Conservation (phyloP, 192 early-diverging fungal genomes). For the Pilaira anomala region DNA sequence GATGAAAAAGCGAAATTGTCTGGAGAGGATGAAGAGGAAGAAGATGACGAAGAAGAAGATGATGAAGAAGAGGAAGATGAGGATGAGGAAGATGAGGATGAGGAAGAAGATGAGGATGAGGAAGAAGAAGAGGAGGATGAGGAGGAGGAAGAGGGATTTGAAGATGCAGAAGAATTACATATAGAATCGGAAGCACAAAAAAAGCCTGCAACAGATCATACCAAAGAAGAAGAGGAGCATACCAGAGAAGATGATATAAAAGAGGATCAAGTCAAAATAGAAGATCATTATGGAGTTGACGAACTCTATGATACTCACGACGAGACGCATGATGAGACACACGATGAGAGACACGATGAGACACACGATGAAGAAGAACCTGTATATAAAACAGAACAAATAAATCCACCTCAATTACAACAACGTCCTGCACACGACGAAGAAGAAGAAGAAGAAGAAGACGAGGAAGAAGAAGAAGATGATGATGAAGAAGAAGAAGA, state of each 20-base stretch:
- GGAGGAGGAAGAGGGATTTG: not conserved
- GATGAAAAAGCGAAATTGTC: conserved; percentile 38
- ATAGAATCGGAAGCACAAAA: not conserved
- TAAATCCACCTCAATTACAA: too few relatives aligned
- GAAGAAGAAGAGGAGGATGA: not conserved
- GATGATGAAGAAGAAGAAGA: not conserved
- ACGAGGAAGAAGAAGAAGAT: not conserved
- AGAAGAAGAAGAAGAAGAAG: not conserved
- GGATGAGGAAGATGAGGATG: not conserved
- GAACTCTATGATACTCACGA: not conserved
- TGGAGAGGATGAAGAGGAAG: conserved; percentile 20
- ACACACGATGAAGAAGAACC: conserved; percentile 7
- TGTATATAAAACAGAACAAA: not conserved
- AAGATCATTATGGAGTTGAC: not conserved
- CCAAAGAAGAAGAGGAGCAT: not conserved
- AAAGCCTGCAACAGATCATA: not conserved
- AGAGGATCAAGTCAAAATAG: not conserved
- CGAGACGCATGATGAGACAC: not conserved
- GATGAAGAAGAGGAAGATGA: conserved; percentile 7
- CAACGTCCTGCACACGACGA: not conserved
- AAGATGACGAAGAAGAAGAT: not conserved
- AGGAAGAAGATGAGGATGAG: not conserved
- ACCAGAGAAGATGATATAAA: conserved; percentile 10
- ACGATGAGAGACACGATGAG: too few relatives aligned
- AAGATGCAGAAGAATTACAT: not conserved